phyloP scores from a whole-genome alignment of 2,329 filamentous ascomycete species.

The Beauveria brongniartii region DNA sequence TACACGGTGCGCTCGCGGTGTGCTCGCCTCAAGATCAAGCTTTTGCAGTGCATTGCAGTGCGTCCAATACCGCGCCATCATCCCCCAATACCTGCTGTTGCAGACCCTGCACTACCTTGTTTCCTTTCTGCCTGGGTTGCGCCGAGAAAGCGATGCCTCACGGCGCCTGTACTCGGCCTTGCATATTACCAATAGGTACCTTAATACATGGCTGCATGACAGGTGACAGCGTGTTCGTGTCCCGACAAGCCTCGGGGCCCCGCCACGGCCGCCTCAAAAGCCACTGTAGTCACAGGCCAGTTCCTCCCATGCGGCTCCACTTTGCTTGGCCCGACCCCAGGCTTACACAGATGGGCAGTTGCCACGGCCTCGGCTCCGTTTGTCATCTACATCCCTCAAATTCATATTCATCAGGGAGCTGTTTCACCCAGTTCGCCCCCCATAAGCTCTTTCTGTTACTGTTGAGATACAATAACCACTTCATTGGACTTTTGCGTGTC shows the following conservation, averaged over 20 bases:
- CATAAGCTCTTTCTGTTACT: not conserved
- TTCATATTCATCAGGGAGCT: not conserved
- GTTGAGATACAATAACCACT: not conserved
- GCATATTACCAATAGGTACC: no score
- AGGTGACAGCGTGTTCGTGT: not conserved
- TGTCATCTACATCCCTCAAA: conserved; percentile 1
- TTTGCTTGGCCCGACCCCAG: not conserved
- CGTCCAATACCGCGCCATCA: no score
- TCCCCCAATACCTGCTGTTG: no score
- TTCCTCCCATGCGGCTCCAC: not conserved
- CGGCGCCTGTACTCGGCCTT: no score
- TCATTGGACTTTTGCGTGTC: not conserved
- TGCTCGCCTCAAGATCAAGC: no score
- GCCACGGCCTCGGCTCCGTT: conserved; percentile 6
- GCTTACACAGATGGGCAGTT: not conserved
- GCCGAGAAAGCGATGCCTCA: no score
- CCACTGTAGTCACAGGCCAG: conserved; percentile 1
- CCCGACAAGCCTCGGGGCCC: not conserved
- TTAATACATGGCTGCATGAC: no score
- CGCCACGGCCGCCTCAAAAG: not conserved
- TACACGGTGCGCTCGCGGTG: no score
- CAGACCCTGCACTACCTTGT: no score
- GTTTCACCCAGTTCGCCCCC: not conserved
- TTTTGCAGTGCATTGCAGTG: no score
- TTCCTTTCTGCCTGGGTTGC: no score